phyloP scores from a whole-genome alignment of 2,329 filamentous ascomycete species.

The Ilyonectria sp. region DNA sequence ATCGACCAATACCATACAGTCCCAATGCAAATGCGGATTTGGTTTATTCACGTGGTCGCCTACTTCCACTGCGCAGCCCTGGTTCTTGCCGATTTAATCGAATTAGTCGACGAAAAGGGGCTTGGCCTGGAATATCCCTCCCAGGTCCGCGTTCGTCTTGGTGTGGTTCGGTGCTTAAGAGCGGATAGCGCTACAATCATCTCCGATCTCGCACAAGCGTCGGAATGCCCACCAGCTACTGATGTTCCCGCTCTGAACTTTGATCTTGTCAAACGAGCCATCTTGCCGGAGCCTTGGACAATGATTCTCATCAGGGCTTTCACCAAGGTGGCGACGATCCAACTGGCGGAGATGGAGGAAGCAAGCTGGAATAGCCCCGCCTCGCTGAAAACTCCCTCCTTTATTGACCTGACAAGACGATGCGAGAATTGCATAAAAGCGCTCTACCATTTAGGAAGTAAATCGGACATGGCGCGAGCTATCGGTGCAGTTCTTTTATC shows the following conservation, averaged over 20 bases:
- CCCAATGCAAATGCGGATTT: constrained; percentile 68
- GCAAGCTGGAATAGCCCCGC: constrained; percentile 43
- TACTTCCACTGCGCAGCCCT: constrained; percentile 72
- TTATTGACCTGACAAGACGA: constrained; percentile 51
- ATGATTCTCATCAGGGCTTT: constrained; percentile 68
- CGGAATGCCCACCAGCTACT: constrained; percentile 52
- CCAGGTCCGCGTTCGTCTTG: constrained; percentile 43
- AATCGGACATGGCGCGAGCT: constrained; percentile 63
- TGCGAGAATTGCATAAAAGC: constrained; percentile 66
- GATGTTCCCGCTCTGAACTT: constrained; percentile 54
- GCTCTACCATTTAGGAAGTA: constrained; percentile 69
- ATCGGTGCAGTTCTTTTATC: constrained; percentile 44
- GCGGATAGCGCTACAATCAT: constrained; percentile 61
- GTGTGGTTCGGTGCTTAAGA: constrained; percentile 59
- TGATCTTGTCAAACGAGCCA: constrained; percentile 66
- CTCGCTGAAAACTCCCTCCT: constrained; percentile 37
- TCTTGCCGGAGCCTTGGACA: constrained; percentile 74
- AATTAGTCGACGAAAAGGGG: constrained; percentile 61
- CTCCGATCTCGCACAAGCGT: constrained; percentile 63
- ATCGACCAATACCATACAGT: constrained; percentile 64
- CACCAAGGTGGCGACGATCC: constrained; percentile 59
- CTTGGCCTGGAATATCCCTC: constrained; percentile 48
- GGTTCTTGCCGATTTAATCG: constrained; percentile 68
- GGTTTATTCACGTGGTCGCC: constrained; percentile 70
- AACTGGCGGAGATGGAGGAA: constrained; percentile 54